Base-by-base conservation (phyloP, 768 basidiomycete genomes). In the Coprinopsis cinerea region DNA sequence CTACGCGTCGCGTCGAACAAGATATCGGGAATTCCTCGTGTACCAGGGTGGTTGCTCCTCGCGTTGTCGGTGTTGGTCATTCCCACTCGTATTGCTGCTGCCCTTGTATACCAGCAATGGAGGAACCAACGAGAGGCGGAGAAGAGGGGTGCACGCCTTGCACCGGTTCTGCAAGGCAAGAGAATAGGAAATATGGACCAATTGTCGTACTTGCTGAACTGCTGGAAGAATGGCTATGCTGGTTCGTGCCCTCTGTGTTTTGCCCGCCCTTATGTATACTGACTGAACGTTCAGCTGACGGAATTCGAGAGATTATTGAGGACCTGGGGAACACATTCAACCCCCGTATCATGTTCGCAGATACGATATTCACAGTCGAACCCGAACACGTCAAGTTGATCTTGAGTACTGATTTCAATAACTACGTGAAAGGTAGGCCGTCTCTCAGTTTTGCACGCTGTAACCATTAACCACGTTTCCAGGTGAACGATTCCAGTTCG, bases 371-470 rank as follows among this genome's bases (percentile, higher is more conserved):
- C 34, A 82, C 80, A 2, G 65, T 66, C 0, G 70, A 67, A 18
- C 81, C 80, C 1, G 73, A 78, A 27, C 72, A 82, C 46, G 73
- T 82, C 59, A 81, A 83, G 61, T 58, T 70, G 1, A 76, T 82
- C 17, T 63, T 83, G 2, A 69, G 79, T 0, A 79, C 78, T 0
- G 74, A 83, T 49, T 83, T 83, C 49, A 65, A 70, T 11, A 81
- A 77, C 55, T 83, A 76, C 49, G 73, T 72, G 30, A 83, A 83
- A 70, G 81, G 81, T 76, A 11, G 20, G 20, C 24, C 24, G 4
- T 13, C 22, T 35, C 20, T 26, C 18, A 20, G 14, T 30, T 28
- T 35, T 7, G 6, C 7, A 36, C 30, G 6, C 30, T 43, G 4
- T 13, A 28, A 13, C 2, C 13, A 11, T 2, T 17, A 40, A 20